A percentile compares a stretch with the other conserved stretches of the same genome.
Conservation (phyloP, 805 yeast genomes). For the Saccharomycopsis oosterbeekiorum region DNA sequence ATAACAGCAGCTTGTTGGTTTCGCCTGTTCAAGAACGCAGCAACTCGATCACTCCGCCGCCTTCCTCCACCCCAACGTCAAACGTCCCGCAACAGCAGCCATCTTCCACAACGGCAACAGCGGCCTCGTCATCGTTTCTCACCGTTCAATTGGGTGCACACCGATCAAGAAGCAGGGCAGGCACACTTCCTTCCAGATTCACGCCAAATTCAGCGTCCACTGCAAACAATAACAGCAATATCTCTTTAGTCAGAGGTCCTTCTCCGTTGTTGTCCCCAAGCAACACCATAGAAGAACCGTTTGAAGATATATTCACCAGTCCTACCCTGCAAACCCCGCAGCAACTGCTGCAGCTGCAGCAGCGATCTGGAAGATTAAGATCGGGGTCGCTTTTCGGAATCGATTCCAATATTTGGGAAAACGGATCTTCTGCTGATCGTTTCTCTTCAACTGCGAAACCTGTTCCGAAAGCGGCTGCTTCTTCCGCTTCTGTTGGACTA, state of each 20-base stretch:
- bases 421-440: slow-evolving; percentile 22
- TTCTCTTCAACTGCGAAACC: slow-evolving; percentile 16
- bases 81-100: neutral
- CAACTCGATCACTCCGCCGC: neutral
- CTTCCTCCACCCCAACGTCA: neutral
- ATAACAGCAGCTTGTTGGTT: neutral
- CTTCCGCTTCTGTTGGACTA: slow-evolving; percentile 1
- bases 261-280: slow-evolving; percentile 12
- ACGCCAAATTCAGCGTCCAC: slow-evolving; percentile 22
- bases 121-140: neutral
- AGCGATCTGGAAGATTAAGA: slow-evolving; percentile 32
- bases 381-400: slow-evolving; percentile 42
- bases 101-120: neutral
- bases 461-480: slow-evolving; percentile 14
- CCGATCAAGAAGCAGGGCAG: slow-evolving; percentile 61
- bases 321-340: slow-evolving; percentile 16
- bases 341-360: slow-evolving; percentile 1
- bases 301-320: slow-evolving; percentile 21
- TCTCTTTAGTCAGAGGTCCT: slow-evolving; percentile 19
- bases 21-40: neutral
- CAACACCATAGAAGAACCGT: slow-evolving; percentile 7
- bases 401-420: slow-evolving; percentile 50
- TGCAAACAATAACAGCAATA: slow-evolving; percentile 19
- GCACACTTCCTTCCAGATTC: slow-evolving; percentile 65
- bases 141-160: slow-evolving; percentile 30